Evolutionary conservation across 805 yeast species (phyloP), one percentile per base, ranked within the genome.

Genomic region (Danielia oregonensis): DNA sequence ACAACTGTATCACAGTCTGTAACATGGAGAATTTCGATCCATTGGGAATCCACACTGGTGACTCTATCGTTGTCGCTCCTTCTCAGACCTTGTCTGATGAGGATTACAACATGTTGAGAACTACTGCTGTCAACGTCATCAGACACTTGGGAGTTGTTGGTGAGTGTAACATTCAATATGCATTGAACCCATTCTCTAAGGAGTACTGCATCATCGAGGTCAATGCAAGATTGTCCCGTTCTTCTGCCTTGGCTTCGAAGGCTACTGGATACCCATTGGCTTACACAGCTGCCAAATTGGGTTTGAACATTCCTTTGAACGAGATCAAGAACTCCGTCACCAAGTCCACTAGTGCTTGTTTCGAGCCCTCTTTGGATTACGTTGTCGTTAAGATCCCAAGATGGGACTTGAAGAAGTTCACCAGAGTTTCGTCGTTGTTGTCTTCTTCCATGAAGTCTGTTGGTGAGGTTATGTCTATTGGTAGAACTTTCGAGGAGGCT

Each of bases 11-110:
- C 54, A 91, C 98, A 28, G 98, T 91, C 35, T 91, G 98, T 75
- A 91, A 91, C 67, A 91, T 91, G 98, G 98, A 91, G 70, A 91
- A 91, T 72, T 91, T 91, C 52, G 98, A 91, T 65, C 98, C 98
- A 28, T 77, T 91, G 51, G 98, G 98, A 51, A 84, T 91, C 54
- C 98, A 91, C 68, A 91, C 98, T 37, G 98, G 98, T 70, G 98
- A 91, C 63, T 93, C 98, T 26, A 93, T 91, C 53, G 98, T 91
- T 32, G 96, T 93, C 56, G 98, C 98, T 36, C 98, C 98, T 32
- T 88, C 97, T 27, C 98, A 91, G 68, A 91, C 98, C 26, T 70
- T 91, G 53, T 84, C 96, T 24, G 98, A 91, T 64, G 95, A 89
- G 61, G 98, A 91, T 59, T 91, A 86, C 68, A 95, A 91, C 68